phyloP scores from a whole-genome alignment of 2,329 filamentous ascomycete genomes.

The Huntiella bhutanensis region DNA sequence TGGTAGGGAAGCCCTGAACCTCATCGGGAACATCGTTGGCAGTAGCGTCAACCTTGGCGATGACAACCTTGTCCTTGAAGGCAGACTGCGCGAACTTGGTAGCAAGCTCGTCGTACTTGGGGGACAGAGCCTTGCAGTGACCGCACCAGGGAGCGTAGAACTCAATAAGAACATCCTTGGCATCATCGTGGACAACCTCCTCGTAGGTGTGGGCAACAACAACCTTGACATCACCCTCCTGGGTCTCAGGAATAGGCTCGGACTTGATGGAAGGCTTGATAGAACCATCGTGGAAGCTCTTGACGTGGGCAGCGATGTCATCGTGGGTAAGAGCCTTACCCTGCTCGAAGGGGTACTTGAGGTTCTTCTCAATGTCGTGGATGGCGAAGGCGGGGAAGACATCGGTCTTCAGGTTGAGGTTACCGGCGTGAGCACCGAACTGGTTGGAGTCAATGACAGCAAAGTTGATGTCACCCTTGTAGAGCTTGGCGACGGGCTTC shows the following conservation, averaged over 20 bases:
- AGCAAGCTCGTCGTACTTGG: slow-evolving; percentile 88
- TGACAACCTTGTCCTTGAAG: slow-evolving; percentile 65
- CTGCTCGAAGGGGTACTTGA: slow-evolving; percentile 90
- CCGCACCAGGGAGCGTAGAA: slow-evolving; percentile 99
- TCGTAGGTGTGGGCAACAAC: slow-evolving; percentile 92
- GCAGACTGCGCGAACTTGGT: slow-evolving; percentile 57
- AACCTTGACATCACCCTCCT: slow-evolving; percentile 73
- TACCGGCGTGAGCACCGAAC: slow-evolving; percentile 85
- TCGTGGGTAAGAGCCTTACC: slow-evolving; percentile 55
- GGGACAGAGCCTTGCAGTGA: slow-evolving; percentile 96
- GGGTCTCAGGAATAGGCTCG: slow-evolving; percentile 82
- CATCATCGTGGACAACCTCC: slow-evolving; percentile 73
- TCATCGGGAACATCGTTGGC: slow-evolving; percentile 92
- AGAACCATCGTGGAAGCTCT: slow-evolving; percentile 72
- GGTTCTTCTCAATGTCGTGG: slow-evolving; percentile 86
- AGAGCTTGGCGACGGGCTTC: slow-evolving; percentile 74
- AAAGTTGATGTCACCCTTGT: slow-evolving; percentile 92
- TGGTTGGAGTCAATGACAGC: slow-evolving; percentile 89
- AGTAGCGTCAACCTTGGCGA: slow-evolving; percentile 96
- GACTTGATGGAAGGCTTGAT: slow-evolving; percentile 95
- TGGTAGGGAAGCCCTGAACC: slow-evolving; percentile 94
- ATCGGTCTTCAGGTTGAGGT: slow-evolving; percentile 91
- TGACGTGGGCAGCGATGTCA: slow-evolving; percentile 62
- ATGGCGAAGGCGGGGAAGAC: slow-evolving; percentile 97
- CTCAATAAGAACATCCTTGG: slow-evolving; percentile 93